Percentiles rank a stretch among this genome's conserved stretches.
Evolutionary conservation across 768 basidiomycete species (phyloP).

Genomic region (Suillus americanus): DNA sequence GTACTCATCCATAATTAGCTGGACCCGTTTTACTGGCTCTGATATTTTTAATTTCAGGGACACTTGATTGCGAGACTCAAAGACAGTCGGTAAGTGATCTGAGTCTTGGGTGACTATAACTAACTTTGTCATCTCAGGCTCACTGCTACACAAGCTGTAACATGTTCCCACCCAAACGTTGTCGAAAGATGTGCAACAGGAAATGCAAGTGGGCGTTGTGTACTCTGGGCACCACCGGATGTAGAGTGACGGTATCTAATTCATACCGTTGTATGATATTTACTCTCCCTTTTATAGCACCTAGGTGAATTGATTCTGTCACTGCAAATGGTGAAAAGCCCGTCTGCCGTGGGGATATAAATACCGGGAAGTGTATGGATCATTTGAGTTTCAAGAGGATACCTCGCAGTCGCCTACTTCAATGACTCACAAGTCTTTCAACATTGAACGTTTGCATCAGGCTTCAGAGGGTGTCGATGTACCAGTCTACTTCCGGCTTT

Average conservation of each 20-base stretch:
- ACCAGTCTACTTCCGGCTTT: not conserved
- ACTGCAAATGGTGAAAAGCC: not conserved
- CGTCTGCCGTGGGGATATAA: not conserved
- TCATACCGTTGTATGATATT: not conserved
- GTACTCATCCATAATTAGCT: conserved; percentile 30
- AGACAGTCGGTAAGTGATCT: conserved; percentile 51
- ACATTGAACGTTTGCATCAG: not conserved
- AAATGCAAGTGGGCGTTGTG: conserved; percentile 77
- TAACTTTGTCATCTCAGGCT: conserved; percentile 44
- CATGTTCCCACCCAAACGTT: conserved; percentile 76
- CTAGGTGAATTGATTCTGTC: not conserved
- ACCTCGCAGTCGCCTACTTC: not conserved
- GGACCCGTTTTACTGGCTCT: not conserved
- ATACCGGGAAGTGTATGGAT: not conserved
- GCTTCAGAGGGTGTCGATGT: not conserved
- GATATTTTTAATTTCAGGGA: conserved; percentile 43
- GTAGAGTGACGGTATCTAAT: conserved; percentile 7
- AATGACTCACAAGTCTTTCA: not conserved
- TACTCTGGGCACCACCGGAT: conserved; percentile 66
- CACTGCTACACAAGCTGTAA: conserved; percentile 87
- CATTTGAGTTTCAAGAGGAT: not conserved
- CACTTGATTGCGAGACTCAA: conserved; percentile 64
- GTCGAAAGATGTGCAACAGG: conserved; percentile 76
- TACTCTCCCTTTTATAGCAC: not conserved
- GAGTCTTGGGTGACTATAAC: not conserved